Conservation (phyloP, 2,329 filamentous ascomycete species). For the Trichoderma asperellum region DNA sequence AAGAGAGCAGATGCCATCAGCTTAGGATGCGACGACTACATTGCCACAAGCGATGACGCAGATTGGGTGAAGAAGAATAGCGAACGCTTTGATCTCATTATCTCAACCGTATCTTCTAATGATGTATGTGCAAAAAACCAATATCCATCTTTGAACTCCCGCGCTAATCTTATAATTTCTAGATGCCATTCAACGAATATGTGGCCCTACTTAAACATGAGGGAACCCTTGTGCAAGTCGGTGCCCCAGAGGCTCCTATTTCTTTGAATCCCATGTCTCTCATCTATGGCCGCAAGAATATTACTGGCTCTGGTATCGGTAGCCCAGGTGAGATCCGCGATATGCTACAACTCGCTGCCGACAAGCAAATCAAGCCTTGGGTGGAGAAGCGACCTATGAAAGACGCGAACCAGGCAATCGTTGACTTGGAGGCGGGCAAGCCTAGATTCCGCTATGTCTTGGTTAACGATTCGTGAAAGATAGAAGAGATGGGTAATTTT, state of each 20-base stretch:
- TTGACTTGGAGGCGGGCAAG: conserved; percentile 60
- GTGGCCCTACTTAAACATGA: conserved; percentile 60
- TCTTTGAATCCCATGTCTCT: conserved; percentile 47
- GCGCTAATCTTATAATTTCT: background rate
- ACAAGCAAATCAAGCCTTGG: conserved; percentile 60
- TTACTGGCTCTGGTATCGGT: conserved; percentile 53
- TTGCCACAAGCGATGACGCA: conserved; percentile 50
- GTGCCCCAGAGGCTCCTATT: conserved; percentile 40
- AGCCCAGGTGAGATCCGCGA: conserved; percentile 60
- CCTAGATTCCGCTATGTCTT: conserved; percentile 54
- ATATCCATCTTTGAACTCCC: background rate
- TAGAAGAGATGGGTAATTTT: background rate
- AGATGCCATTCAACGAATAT: conserved; percentile 66
- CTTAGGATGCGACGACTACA: conserved; percentile 60
- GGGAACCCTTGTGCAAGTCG: conserved; percentile 68
- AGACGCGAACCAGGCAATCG: conserved; percentile 58
- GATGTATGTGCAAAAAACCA: conserved; percentile 30
- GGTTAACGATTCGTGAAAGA: conserved; percentile 40
- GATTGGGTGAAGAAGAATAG: conserved; percentile 59
- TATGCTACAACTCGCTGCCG: conserved; percentile 61
- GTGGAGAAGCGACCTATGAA: conserved; percentile 59
- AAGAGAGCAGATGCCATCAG: conserved; percentile 60
- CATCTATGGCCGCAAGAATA: conserved; percentile 56
- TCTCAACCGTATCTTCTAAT: conserved; percentile 57
- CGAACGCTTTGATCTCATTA: conserved; percentile 59